Evolutionary conservation across 2,329 filamentous ascomycete species (phyloP).

Genomic region (Tricladium varicosporioides): DNA sequence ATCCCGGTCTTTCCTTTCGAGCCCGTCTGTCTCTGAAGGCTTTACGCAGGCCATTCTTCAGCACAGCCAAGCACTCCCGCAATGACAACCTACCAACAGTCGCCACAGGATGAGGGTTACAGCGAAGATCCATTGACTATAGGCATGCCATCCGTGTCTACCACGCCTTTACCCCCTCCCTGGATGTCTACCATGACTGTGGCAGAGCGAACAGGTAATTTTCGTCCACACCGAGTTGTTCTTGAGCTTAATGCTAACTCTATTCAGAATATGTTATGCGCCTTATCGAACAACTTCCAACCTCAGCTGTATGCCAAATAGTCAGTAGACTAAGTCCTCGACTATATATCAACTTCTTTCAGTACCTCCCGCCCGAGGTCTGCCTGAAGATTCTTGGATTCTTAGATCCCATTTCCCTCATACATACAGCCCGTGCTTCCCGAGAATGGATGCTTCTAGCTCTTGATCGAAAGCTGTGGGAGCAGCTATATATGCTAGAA

Average conservation of each 20-base stretch:
- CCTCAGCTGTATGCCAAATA: constrained; percentile 74
- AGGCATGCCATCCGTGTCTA: constrained; percentile 8
- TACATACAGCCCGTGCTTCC: constrained; percentile 76
- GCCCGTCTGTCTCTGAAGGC: too few relatives aligned
- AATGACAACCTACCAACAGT: constrained; percentile 26
- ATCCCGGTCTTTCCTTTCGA: too few relatives aligned
- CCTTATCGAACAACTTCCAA: constrained; percentile 75
- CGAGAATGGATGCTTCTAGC: constrained; percentile 78
- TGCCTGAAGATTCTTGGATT: constrained; percentile 86
- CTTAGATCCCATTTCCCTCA: constrained; percentile 75
- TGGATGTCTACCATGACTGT: constrained; percentile 27
- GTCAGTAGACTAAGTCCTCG: constrained; percentile 78
- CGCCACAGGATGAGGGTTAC: constrained; percentile 36
- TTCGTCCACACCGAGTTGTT: not conserved
- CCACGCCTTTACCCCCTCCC: constrained; percentile 14
- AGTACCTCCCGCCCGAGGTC: constrained; percentile 83
- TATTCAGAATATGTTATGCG: constrained; percentile 73
- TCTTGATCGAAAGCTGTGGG: constrained; percentile 83
- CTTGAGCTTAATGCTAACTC: constrained; percentile 15
- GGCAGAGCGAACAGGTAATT: constrained; percentile 30
- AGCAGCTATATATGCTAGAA: constrained; percentile 75
- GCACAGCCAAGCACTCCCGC: not conserved
- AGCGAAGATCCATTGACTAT: constrained; percentile 34
- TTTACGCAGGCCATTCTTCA: too few relatives aligned
- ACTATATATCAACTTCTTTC: constrained; percentile 89